A percentile compares a stretch with the other conserved stretches of the same genome.
These are phyloP conservation scores for Agastache rugosa DNA, from an alignment of 257 asterid genomes.

Conservation along the genomic window DNA sequence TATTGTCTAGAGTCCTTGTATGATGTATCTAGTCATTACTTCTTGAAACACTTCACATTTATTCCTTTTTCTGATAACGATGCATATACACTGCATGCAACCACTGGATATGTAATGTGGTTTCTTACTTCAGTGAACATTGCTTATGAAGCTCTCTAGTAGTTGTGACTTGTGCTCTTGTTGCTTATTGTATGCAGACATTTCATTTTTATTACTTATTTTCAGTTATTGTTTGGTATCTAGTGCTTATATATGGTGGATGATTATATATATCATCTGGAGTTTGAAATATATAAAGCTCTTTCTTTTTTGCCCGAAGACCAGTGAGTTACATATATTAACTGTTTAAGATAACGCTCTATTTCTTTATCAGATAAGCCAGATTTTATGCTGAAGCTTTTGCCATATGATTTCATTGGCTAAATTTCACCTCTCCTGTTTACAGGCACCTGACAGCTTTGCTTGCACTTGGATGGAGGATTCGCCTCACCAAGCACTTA, in stretches of 20 bases:
- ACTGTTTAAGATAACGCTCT: slow-evolving; percentile 9
- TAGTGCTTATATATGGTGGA: slow-evolving; percentile 12
- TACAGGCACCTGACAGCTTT: slow-evolving; percentile 81
- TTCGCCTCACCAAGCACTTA: slow-evolving; percentile 90
- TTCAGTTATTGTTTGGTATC: slow-evolving; percentile 3
- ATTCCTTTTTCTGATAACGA: no score
- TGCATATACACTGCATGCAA: no score
- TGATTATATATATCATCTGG: slow-evolving; percentile 10
- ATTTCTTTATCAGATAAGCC: not conserved
- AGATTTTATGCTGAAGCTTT: slow-evolving; percentile 26
- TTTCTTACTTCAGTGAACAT: no score
- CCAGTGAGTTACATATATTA: slow-evolving; percentile 18
- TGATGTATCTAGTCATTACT: not conserved
- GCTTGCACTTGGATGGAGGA: slow-evolving; percentile 99
- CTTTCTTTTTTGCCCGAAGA: not conserved
- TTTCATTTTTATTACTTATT: slow-evolving; percentile 7
- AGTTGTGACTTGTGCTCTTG: not conserved
- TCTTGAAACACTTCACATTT: not conserved
- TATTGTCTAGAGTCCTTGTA: not conserved
- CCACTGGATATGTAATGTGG: no score
- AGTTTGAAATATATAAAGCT: not conserved
- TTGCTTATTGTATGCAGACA: no score
- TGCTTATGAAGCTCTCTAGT: not conserved
- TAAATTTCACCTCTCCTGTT: slow-evolving; percentile 23
- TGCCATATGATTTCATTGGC: slow-evolving; percentile 16